A percentile compares a stretch with the other conserved stretches of the same genome.
Evolutionary conservation across 345 rosid species (phyloP).

Genomic region (Hibiscus syriacus): DNA sequence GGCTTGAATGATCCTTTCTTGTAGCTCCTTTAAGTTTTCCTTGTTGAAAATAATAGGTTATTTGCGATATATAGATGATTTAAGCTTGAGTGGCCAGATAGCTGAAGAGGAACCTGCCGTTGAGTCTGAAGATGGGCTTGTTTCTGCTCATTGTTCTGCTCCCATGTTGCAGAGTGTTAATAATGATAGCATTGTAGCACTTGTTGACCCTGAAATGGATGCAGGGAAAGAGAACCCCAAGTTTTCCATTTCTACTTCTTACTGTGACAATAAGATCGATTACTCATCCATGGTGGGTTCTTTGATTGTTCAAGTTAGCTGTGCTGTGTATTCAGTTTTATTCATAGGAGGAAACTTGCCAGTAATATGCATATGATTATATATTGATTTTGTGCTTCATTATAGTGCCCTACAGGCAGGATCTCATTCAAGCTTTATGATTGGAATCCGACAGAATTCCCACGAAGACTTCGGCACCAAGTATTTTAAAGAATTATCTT

Average conservation of each 20-base stretch:
- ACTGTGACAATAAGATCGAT: constrained; percentile 52
- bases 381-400: constrained; percentile 20
- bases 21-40: neutral
- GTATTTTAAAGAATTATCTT: constrained; percentile 59
- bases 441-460: constrained; percentile 99
- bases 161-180: constrained; percentile 44
- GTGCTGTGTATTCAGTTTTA: neutral
- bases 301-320: constrained; percentile 14
- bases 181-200: constrained; percentile 46
- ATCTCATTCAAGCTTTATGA: constrained; percentile 96
- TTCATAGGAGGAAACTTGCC: neutral
- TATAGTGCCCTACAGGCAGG: constrained; percentile 94
- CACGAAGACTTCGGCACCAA: constrained; percentile 98
- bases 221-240: constrained; percentile 50
- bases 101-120: constrained; percentile 50
- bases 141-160: constrained; percentile 36
- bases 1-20: neutral
- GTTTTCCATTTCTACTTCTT: constrained; percentile 48
- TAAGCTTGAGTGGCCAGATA: constrained; percentile 38
- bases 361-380: constrained; percentile 1
- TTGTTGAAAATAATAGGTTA: neutral
- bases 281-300: constrained; percentile 73
- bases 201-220: constrained; percentile 35
- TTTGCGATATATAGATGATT: constrained; percentile 31
- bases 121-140: constrained; percentile 51